Evolutionary conservation across 805 yeast genomes (phyloP), one percentile per base, ranked within the genome.

Genomic region (Isabelozyma heimii): DNA sequence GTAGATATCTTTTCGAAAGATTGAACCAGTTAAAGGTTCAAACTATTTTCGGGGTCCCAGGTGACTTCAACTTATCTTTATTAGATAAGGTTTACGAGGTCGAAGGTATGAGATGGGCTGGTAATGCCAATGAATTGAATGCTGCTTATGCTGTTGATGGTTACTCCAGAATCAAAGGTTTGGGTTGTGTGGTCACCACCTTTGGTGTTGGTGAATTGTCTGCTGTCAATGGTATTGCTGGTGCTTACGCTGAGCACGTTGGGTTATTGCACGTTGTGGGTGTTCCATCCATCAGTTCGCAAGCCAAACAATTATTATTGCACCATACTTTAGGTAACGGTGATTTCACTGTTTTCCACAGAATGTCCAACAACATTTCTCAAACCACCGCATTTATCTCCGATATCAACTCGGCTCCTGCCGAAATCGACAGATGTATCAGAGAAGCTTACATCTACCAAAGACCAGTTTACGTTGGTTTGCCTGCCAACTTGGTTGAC

Each of bases 141-240:
- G 94, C 96, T 42, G 88, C 94, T 40, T 87, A 86, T 59, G 87
- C 95, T 46, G 91, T 94, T 42, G 96, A 89, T 69, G 96, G 96
- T 55, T 89, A 89, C 73, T 84, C 92, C 47, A 76, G 96, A 67
- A 76, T 89, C 60, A 88, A 87, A 70, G 86, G 91, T 51, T 70
- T 88, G 64, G 80, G 87, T 52, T 85, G 87, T 58, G 57, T 89
- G 45, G 77, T 88, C 61, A 89, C 96, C 66, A 89, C 96, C 45
- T 89, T 89, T 66, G 96, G 96, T 71, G 96, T 89, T 48, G 96
- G 96, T 67, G 96, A 88, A 69, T 77, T 88, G 62, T 80, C 87
- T 27, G 92, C 95, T 10, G 75, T 88, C 59, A 88, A 88, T 69
- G 96, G 94, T 60, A 79, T 89, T 63, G 96, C 91, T 42, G 96